Base-by-base conservation (phyloP, 495 filamentous ascomycete species). In the Aspergillus indologenus region DNA sequence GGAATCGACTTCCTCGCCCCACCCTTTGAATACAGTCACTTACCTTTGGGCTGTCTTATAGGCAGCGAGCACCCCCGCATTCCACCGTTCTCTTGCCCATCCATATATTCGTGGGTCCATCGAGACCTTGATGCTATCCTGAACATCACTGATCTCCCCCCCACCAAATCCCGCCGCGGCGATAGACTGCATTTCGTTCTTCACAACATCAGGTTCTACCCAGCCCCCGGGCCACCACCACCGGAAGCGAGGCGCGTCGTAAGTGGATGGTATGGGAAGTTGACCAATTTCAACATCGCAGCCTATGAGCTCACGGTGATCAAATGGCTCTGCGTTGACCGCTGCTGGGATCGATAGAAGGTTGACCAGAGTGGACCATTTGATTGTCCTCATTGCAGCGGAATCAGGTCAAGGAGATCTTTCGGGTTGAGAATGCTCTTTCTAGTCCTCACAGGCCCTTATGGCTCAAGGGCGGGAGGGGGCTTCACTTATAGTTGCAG, bases 221-320 rank as follows among this genome's bases (percentile, higher is more conserved):
- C 50, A 53, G 7, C 50, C 50, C 12, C 50, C 50, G 14, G 50
- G 50, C 50, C 50, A 53, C 50, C 50, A 53, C 17, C 42, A 53
- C 15, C 50, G 50, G 8, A 53, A 53, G 21, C 50, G 50, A 34
- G 50, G 50, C 14, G 50, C 15, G 2, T 53, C 50, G 24, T 53
- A 53, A 11, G 26, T 53, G 14, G 50, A 53, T 7, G 50, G 22
- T 5, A 17, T 34, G 17, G 50, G 24, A 6, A 53, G 46, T 49
- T 49, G 19, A 4, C 17, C 24, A 17, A 29, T 29, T 29, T 9
- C 26, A 29, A 29, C 26, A 29, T 29, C 26, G 26, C 26, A 9
- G 4, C 9, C 26, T 29, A 29, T 9, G 4, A 29, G 26, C 9
- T 29, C 26, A 9, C 9, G 26, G 4, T 29, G 26, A 29, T 29